Base-by-base conservation (phyloP, 169 alveolate species). In the Plasmodium chabaudi region DNA sequence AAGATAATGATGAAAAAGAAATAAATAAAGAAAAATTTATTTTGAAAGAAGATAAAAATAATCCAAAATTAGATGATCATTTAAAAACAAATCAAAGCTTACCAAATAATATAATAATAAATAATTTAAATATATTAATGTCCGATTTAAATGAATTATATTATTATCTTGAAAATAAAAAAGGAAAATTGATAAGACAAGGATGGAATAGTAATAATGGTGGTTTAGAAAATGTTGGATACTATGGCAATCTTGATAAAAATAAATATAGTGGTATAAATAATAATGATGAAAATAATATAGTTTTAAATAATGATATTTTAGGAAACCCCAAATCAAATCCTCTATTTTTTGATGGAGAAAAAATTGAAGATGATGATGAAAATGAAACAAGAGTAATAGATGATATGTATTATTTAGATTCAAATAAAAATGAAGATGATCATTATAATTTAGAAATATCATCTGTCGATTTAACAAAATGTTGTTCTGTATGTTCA, bases 401-500 rank as follows among this genome's bases (percentile, higher is more conserved):
- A 51, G 59, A 51, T 15, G 59, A 51, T 4, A 6, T 51, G 59
- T 34, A 34, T 34, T 34, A 34, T 34, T 3, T 34, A 34, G 42
- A 34, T 34, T 3, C 42, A 34, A 34, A 34, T 34, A 57, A 64
- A 25, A 64, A 53, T 23, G 46, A 73, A 7, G 72, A 51, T n/a
- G 87, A 73, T 13, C 60, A 17, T 39, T 25, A n/a, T 42, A 74
- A 75, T 42, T n/a, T 63, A 6, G 88, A 75, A n/a, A 61, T 63
- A 27, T 75, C 88, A 12, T 61, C 88, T 5, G 69, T 67, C 3
- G 72, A 67, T 34, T 51, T 65, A 9, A 65, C 21, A 46, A 79
- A 63, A 42, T 67, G 65, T 25, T 79, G 89, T 42, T 65, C 84
- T 21, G 77, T 64, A 10, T 79, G 89, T 59, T 79, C 69, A 44